Base-by-base conservation (phyloP, 805 yeast genomes). In the Candida pseudofarinosa region DNA sequence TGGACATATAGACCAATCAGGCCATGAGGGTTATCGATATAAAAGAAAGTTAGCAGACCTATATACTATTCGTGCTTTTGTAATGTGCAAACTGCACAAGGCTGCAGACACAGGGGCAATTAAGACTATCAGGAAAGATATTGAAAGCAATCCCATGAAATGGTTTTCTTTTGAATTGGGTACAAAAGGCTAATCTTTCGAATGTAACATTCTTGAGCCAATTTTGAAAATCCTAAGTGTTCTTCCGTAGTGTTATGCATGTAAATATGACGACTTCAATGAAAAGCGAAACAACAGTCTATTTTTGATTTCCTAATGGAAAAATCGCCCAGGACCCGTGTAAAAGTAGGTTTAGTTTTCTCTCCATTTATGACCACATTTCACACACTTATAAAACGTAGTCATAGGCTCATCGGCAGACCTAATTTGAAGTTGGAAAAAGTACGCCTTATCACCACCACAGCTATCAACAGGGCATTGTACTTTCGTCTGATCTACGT, bases 361-460 rank as follows among this genome's bases (percentile, higher is more conserved):
- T 67, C 96, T 85, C 99, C 99, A 93, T 66, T 91, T 95, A 59
- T 88, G 78, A 39, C 88, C 87, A 71, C 99, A 93, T 49, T 80
- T 83, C 31, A 89, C 89, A 70, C 99, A 93, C 64, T 91, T 89
- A 64, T 88, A 91, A 62, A 93, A 93, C 2, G 98, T 91, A 0
- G 99, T 93, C 98, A 93, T 93, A 18, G 99, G 99, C 70, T 93
- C 99, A 76, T 93, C 99, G 1, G 99, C 99, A 48, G 96, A 86
- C 65, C 99, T 77, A 57, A 93, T 93, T 65, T 93, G 99, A 46
- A 93, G 71, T 67, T 93, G 98, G 76, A 90, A 93, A 73, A 88
- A 93, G 66, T 93, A 93, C 0, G 99, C 99, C 64, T 88, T 88
- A 51, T 80, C 85, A 50, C 84, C 83, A 33, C 88, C 95, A 71